Evolutionary conservation across 148 eudicot genomes (phyloP), one percentile per base, ranked within the genome.

Genomic region (Rhododendron griersonianum): DNA sequence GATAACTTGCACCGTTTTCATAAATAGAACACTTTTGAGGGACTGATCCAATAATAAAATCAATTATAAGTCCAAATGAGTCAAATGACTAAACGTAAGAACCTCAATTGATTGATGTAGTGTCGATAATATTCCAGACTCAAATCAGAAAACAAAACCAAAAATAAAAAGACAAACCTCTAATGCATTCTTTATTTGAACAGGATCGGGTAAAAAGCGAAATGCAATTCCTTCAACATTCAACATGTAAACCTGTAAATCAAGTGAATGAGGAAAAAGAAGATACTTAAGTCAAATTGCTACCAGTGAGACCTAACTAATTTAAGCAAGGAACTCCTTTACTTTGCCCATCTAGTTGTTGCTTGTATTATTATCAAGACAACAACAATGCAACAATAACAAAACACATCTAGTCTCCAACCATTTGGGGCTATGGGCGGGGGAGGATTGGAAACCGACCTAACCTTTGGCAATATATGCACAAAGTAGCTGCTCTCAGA

Each of bases 191-290:
- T 91, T 95, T 85, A 96, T 95, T 89, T 96, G 99, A 90, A 95
- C 91, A 63, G 99, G 99, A 90, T 96, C 98, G 75, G 99, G 99
- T 90, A 96, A 88, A 90, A 95, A 96, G 30, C 99, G 93, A 82
- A 96, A 96, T n/a, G 99, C 95, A 91, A 96, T 94, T 85, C 99
- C 98, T 90, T 96, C 98, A 82, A 96, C 98, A 86, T 95, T 96
- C 91, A 95, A 91, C 94, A 88, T 87, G 88, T 95, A 96, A 25
- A 96, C 99, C 99, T 96, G 88, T 81, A 88, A 30, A 81, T 65
- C 33, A 13, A 48, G 28, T 73, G 82, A 35, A 23, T 8, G 48
- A 35, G 55, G 71, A 80, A 84, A 59, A 53, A 53, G 25, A 41
- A 87, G 61, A 18, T 67, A 13, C 47, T 67, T 25, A 8, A 53